Percentiles rank a stretch among this genome's conserved stretches.
Evolutionary conservation across 1,139 yeast genomes (phyloP).

Genomic region (Hyphopichia pseudoburtonii): DNA sequence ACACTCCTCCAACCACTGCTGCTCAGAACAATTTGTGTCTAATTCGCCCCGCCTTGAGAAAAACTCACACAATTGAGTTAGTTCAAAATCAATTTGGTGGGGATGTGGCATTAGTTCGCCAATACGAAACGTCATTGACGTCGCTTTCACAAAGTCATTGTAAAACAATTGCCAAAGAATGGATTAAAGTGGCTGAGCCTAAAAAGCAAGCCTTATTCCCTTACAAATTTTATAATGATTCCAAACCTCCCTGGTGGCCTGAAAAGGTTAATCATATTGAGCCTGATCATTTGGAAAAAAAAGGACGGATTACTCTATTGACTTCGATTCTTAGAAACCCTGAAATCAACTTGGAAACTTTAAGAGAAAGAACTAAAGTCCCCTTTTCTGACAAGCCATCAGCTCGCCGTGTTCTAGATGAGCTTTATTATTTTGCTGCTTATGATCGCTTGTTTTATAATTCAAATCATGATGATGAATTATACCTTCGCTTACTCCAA

Average conservation of each 20-base stretch:
- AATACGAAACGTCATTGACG: slow-evolving; percentile 18
- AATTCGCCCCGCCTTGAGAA: too few species aligned
- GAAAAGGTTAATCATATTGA: slow-evolving; percentile 56
- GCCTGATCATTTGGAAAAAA: slow-evolving; percentile 70
- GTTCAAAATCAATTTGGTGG: too few species aligned
- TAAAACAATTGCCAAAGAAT: slow-evolving; percentile 60
- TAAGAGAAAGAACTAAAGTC: slow-evolving; percentile 15
- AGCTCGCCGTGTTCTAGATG: slow-evolving; percentile 19
- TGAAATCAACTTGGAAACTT: slow-evolving; percentile 19
- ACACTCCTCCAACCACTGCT: background rate
- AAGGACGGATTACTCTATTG: slow-evolving; percentile 52
- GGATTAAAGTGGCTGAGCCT: slow-evolving; percentile 70
- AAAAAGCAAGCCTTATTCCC: slow-evolving; percentile 64
- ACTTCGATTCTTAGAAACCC: slow-evolving; percentile 38
- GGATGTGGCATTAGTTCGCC: slow-evolving; percentile 7
- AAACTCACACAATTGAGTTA: too few species aligned
- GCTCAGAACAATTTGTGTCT: too few species aligned
- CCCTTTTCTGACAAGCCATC: slow-evolving; percentile 8
- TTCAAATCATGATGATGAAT: too few species aligned
- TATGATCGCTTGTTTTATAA: slow-evolving; percentile 23
- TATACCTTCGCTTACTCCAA: too few species aligned
- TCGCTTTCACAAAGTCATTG: slow-evolving; percentile 50
- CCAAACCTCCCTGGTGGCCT: slow-evolving; percentile 79
- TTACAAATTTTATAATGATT: slow-evolving; percentile 49
- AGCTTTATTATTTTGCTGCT: slow-evolving; percentile 27